Base-by-base conservation (phyloP, 805 yeast genomes). In the Pichia eremophila region DNA sequence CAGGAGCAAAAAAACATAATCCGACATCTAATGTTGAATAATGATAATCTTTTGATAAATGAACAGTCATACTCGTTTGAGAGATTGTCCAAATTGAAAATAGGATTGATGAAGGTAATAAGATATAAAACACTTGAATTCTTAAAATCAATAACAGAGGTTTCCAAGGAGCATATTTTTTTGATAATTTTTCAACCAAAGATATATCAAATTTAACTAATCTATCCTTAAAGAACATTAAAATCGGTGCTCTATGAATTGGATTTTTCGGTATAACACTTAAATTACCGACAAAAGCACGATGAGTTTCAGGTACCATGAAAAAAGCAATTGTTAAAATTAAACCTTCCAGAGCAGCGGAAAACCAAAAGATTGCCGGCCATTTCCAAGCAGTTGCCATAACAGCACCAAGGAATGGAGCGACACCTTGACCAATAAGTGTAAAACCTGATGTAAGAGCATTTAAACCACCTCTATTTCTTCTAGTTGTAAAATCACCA, bases 361-460 rank as follows among this genome's bases (percentile, higher is more conserved):
- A 63, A 52, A 88, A 85, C 79, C 87, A 79, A 56, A 85, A 84
- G n/a, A 82, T 75, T 0, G 88, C 78, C 55, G 90, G 71, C 95
- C 96, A 88, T 18, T 78, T 70, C 51, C 76, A 68, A 5, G 70
- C 70, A 9, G 74, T 74, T 48, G 69, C 85, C 59, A 77, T 56
- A 1, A 67, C 65, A 5, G 80, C 71, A 8, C 82, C 81, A 22
- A 87, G 66, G n/a, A 89, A 65, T 0, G 95, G 87, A 11, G 95
- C 91, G 52, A 87, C 70, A 2, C 87, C 88, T 56, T 81, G 83
- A 2, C 95, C 95, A 8, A 84, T 55, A 32, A 84, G 70, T 17
- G 81, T 78, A 40, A 81, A 67, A 0, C 95, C 91, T 17, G 77
- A 60, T 1, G 78, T 76, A 17, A 81, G 55, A 0, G 95, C 93